Evolutionary conservation across 2,329 filamentous ascomycete species (phyloP), one percentile per base, ranked within the genome.

Genomic region (Colletotrichum brevisporum): DNA sequence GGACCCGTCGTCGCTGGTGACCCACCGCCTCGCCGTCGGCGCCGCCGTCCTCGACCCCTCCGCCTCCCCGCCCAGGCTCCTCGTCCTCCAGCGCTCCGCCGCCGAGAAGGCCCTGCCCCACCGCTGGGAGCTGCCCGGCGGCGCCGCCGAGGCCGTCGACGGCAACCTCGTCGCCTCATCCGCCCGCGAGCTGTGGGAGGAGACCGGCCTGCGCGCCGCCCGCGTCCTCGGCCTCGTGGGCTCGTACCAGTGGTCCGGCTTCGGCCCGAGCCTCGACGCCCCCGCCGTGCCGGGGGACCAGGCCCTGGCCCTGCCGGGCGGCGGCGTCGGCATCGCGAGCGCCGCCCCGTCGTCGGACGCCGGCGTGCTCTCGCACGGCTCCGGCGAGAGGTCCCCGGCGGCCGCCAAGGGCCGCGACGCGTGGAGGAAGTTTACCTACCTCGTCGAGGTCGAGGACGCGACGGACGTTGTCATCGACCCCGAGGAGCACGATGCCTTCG

Each of bases 91-190:
- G 63, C 81, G 83, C 67, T 75, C 81, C 45, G 62, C 73, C 2
- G 72, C 73, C n/a, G 82, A 85, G 70, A 67, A 67, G 27, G 76
- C 78, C 6, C 77, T 78, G 66, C 77, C 78, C 3, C 75, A 77
- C 13, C 74, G 70, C 60, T 84, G 86, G 85, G 86, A 88, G 70
- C 77, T 83, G 2, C 85, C 86, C 8, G 85, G 86, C 24, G 86
- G 86, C 8, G 81, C 79, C 18, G 70, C 70, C 13, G 70, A 72
- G 26, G 71, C 75, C 21, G 74, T 75, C 0, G 85, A 88, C 70
- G 71, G 77, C 16, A 84, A 81, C 0, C 77, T 88, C 54, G 73
- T 87, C 1, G 81, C 84, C 50, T 82, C 80, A 2, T 81, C 82
- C 10, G 83, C 78, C 16, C 81, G 85, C 16, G 85, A 88, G 70